phyloP scores from a whole-genome alignment of 2,329 filamentous ascomycete species.

The Hortaea sp. region DNA sequence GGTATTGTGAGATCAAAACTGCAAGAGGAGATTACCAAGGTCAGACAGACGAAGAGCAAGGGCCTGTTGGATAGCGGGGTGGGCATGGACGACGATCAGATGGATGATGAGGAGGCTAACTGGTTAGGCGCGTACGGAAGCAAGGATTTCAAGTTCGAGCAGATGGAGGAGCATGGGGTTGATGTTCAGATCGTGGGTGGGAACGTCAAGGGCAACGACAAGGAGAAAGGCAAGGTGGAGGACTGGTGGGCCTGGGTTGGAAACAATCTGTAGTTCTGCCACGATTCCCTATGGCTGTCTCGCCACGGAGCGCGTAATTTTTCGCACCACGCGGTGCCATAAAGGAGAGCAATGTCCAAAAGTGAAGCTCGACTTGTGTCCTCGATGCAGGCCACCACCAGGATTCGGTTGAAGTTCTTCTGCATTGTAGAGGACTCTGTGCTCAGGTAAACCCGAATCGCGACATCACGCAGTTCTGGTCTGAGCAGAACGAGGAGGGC shows the following conservation, averaged over 20 bases:
- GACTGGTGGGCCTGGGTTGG: slow-evolving; percentile 91
- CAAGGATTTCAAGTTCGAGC: slow-evolving; percentile 65
- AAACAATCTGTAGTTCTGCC: slow-evolving; percentile 48
- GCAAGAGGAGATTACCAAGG: slow-evolving; percentile 60
- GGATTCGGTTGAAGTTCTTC: no score
- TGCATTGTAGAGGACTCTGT: no score
- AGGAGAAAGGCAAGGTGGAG: slow-evolving; percentile 48
- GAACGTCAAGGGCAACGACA: slow-evolving; percentile 53
- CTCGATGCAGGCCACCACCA: no score
- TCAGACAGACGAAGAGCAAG: slow-evolving; percentile 67
- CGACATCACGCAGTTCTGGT: no score
- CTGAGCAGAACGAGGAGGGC: no score
- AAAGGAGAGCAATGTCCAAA: no score
- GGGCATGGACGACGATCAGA: slow-evolving; percentile 49
- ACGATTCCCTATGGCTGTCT: no score
- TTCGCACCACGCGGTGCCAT: no score
- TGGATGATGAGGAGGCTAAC: slow-evolving; percentile 59
- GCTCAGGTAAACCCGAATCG: no score
- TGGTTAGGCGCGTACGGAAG: slow-evolving; percentile 77
- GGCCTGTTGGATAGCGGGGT: slow-evolving; percentile 73
- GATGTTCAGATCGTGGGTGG: slow-evolving; percentile 69
- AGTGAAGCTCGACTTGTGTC: no score
- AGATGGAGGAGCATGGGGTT: slow-evolving; percentile 76
- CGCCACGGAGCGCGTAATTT: no score
- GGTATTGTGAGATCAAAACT: not conserved